Evolutionary conservation across 176 grass and related monocot genomes (phyloP).

Genomic region (Saccharum officinarum): DNA sequence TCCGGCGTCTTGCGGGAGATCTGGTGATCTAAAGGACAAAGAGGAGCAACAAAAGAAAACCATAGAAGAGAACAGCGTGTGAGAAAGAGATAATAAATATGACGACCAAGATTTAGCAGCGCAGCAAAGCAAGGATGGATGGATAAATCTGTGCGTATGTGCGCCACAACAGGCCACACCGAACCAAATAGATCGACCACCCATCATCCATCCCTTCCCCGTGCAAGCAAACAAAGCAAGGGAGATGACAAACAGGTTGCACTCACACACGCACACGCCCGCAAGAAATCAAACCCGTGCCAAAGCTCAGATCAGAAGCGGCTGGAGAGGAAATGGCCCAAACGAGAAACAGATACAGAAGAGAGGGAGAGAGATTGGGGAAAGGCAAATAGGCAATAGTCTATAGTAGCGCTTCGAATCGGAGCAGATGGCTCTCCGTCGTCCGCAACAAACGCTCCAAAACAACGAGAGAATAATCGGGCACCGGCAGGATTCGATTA

Average conservation of each 20-base stretch:
- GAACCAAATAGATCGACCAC: neutral
- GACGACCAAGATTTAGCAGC: neutral
- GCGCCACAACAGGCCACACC: constrained; percentile 27
- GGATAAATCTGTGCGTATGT: neutral
- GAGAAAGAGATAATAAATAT: constrained; percentile 23
- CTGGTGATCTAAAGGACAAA: constrained; percentile 46
- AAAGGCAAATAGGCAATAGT: constrained; percentile 21
- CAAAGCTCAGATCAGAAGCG: constrained; percentile 36
- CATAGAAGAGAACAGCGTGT: neutral
- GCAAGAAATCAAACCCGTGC: constrained; percentile 12
- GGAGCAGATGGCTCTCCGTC: neutral
- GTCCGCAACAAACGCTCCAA: constrained; percentile 8
- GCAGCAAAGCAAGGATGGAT: neutral
- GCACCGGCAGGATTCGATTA: neutral
- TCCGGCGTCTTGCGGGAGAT: constrained; percentile 27
- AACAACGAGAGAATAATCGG: constrained; percentile 29
- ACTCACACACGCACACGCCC: constrained; percentile 35
- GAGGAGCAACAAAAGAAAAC: neutral
- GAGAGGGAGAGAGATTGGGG: constrained; percentile 8
- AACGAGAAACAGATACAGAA: neutral
- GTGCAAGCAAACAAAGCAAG: constrained; percentile 52
- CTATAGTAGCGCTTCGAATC: neutral
- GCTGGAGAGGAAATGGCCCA: constrained; percentile 27
- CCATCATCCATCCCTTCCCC: neutral
- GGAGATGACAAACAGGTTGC: constrained; percentile 49